Evolutionary conservation across 768 basidiomycete genomes (phyloP).

Genomic region (Boletus vinaceobasis): DNA sequence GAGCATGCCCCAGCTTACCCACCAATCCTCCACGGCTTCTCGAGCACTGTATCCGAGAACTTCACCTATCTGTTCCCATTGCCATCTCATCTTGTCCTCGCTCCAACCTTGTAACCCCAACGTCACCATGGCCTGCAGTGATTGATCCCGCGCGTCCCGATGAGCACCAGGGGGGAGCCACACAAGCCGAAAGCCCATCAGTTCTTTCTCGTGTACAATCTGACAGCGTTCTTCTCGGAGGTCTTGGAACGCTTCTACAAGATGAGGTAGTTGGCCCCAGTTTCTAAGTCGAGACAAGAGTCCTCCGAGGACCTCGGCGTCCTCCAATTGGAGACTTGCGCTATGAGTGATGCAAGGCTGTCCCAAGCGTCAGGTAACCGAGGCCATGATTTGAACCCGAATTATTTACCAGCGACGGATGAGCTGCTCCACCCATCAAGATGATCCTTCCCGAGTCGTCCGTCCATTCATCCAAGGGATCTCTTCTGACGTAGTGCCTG

Average conservation of each 20-base stretch:
- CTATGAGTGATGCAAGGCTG: constrained; percentile 46
- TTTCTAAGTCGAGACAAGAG: constrained; percentile 40
- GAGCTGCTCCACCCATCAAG: constrained; percentile 54
- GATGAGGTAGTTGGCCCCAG: constrained; percentile 42
- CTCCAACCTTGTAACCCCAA: constrained; percentile 36
- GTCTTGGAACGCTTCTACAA: constrained; percentile 55
- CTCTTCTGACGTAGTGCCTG: constrained; percentile 28
- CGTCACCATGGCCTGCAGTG: constrained; percentile 22
- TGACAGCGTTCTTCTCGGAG: constrained; percentile 46
- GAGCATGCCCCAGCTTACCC: constrained; percentile 51
- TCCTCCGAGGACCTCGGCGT: constrained; percentile 27
- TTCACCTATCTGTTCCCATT: constrained; percentile 50
- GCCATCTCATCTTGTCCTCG: constrained; percentile 41
- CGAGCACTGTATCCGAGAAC: constrained; percentile 48
- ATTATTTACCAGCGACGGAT: constrained; percentile 46
- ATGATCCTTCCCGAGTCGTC: constrained; percentile 47
- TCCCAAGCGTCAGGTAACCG: constrained; percentile 1
- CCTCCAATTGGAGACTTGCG: constrained; percentile 29
- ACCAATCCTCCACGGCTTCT: constrained; percentile 59
- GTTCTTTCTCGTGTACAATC: constrained; percentile 40
- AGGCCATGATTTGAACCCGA: neutral
- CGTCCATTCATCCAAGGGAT: constrained; percentile 40
- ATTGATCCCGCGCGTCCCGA: constrained; percentile 41
- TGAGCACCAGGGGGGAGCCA: constrained; percentile 39
- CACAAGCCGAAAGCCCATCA: constrained; percentile 39